Evolutionary conservation across 2,329 filamentous ascomycete genomes (phyloP), one percentile per base, ranked within the genome.

Genomic region (Pseudopithomyces chartarum): DNA sequence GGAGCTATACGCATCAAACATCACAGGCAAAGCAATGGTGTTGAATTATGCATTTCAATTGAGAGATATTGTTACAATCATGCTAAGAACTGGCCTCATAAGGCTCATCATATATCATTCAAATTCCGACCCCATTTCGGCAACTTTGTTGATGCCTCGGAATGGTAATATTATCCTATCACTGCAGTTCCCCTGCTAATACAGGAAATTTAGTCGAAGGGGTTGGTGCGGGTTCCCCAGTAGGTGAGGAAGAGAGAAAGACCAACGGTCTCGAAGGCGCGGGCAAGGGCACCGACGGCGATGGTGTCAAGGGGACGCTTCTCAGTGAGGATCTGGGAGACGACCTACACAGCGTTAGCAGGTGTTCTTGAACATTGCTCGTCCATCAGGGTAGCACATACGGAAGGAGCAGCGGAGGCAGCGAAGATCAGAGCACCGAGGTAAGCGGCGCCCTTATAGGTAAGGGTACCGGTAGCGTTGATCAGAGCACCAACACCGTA

Each of bases 371-470:
- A 6, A 8, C n/a, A 3, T 17, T 2, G 19, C 15, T 11, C 12
- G 12, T 15, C 19, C n/a, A 13, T n/a, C 13, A 6, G 11, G 10
- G 19, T 52, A 58, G 55, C 4, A 85, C 88, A 66, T 87, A 96
- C 92, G 58, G 87, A 87, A 65, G 94, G 94, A 71, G 92, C 93
- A 71, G 92, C 88, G 67, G 89, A 93, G 67, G 94, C 94, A 64
- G 92, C 85, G 85, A 98, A 98, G 83, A 98, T 90, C 76, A 98
- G 82, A 59, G 85, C 85, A 66, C 95, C 95, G 59, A 98, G 84
- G 82, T 97, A 98, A 55, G 94, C 92, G 62, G 95, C 92, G 68
- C 95, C 95, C 87, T 97, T 98, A 85, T 98, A 98, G 81, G 87
- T 92, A 63, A 98, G 84, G 53, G 94, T 97, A 65, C 92, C 93